Evolutionary conservation across 148 eudicot species (phyloP).

Genomic region (Dianthus caryophyllus): DNA sequence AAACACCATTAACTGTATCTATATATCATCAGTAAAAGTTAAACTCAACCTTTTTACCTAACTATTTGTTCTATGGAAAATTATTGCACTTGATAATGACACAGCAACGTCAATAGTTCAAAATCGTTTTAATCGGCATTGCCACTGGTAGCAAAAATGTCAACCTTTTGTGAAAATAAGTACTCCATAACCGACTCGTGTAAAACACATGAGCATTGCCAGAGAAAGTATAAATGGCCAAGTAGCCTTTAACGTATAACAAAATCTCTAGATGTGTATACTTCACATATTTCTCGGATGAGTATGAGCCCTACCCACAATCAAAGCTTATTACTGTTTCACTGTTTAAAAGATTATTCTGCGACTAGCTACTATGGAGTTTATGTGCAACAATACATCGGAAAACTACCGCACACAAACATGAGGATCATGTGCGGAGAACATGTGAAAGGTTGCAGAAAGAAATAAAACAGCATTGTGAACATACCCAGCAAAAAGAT

Average conservation of each 20-base stretch:
- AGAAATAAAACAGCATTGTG: slow-evolving; percentile 1
- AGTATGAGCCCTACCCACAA: too few species aligned
- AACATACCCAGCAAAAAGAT: slow-evolving; percentile 97
- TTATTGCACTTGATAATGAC: background rate
- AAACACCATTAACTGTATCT: background rate
- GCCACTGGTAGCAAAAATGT: too few species aligned
- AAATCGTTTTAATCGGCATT: background rate
- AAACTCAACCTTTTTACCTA: background rate
- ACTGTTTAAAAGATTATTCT: too few species aligned
- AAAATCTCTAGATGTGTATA: too few species aligned
- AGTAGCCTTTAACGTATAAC: too few species aligned
- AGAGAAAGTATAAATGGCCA: too few species aligned
- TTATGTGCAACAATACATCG: background rate
- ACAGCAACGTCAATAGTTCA: background rate
- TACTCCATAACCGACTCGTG: too few species aligned
- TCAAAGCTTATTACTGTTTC: too few species aligned
- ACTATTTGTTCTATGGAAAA: background rate
- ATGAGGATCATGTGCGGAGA: background rate
- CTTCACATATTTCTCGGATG: too few species aligned
- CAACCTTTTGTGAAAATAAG: too few species aligned
- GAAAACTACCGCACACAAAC: background rate
- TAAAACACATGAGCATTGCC: background rate
- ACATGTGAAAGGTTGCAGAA: background rate
- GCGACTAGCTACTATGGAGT: too few species aligned
- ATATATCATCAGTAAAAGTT: too few species aligned